phyloP scores from a whole-genome alignment of 345 rosid genomes.

The Erysimum cheiranthoides region DNA sequence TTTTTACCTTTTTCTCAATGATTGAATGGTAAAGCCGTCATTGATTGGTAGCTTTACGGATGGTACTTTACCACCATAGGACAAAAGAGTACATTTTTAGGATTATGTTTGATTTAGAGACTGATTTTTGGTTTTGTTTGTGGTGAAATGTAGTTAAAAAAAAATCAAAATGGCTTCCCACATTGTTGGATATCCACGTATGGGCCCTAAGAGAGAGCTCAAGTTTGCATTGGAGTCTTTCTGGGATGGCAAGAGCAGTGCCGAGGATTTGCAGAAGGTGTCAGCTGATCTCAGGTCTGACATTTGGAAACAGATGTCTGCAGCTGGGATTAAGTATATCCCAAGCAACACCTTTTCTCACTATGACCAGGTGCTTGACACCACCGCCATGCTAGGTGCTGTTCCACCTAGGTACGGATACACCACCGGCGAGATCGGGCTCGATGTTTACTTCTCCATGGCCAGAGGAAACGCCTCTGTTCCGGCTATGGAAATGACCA shows the following conservation, averaged over 20 bases:
- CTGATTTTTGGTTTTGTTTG: slow-evolving; percentile 39
- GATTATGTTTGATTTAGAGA: neutral
- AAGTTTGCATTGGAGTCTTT: slow-evolving; percentile 97
- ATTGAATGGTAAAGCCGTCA: slow-evolving; percentile 9
- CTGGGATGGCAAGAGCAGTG: slow-evolving; percentile 97
- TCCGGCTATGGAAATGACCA: slow-evolving; percentile 99
- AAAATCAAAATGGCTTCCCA: slow-evolving; percentile 83
- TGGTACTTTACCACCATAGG: neutral
- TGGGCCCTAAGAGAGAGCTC: slow-evolving; percentile 99
- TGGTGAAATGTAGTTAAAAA: slow-evolving; percentile 19
- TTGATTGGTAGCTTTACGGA: neutral
- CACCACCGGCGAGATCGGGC: slow-evolving; percentile 87
- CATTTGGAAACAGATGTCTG: slow-evolving; percentile 95
- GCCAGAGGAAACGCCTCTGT: slow-evolving; percentile 98
- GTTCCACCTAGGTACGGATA: slow-evolving; percentile 89
- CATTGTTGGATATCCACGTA: slow-evolving; percentile 98
- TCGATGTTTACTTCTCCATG: slow-evolving; percentile 88
- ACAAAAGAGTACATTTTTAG: neutral
- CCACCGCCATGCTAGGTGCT: slow-evolving; percentile 96
- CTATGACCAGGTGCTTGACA: slow-evolving; percentile 91
- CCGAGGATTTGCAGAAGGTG: slow-evolving; percentile 86
- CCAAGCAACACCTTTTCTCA: slow-evolving; percentile 97
- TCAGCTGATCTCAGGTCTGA: slow-evolving; percentile 83
- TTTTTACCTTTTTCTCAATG: neutral
- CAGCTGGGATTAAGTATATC: slow-evolving; percentile 83